Percentiles rank a stretch among this genome's conserved stretches.
Evolutionary conservation across 2,329 filamentous ascomycete genomes (phyloP).

Genomic region (Cercospora janseana): DNA sequence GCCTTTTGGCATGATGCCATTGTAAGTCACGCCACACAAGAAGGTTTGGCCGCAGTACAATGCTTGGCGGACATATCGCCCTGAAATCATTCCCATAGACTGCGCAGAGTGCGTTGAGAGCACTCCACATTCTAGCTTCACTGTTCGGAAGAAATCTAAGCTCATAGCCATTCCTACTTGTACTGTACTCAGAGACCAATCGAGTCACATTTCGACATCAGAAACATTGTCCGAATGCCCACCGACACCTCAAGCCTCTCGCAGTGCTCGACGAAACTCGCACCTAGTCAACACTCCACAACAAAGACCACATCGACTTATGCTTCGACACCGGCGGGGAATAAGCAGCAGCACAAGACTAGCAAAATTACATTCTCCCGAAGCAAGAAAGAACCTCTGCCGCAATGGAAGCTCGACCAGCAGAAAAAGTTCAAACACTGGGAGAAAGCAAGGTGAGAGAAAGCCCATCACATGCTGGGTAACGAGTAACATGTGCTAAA

Average conservation of each 20-base stretch:
- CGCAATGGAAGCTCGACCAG: conserved; percentile 6
- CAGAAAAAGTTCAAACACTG: conserved; percentile 9
- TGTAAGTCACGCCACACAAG: no score
- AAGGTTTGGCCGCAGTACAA: no score
- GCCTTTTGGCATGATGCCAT: no score
- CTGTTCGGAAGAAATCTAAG: no score
- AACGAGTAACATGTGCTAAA: neutral
- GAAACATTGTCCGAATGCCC: neutral
- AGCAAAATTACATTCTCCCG: neutral
- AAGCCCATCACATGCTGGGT: neutral
- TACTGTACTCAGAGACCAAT: neutral
- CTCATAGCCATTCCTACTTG: no score
- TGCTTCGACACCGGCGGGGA: no score
- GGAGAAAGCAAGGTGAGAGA: conserved; percentile 9
- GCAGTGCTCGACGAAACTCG: conserved; percentile 2
- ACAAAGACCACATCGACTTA: no score
- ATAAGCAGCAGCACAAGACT: neutral
- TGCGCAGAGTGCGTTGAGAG: no score
- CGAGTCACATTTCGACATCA: neutral
- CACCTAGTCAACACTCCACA: no score
- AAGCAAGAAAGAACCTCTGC: neutral
- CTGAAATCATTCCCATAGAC: no score
- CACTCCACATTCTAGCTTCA: no score
- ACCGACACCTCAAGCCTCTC: conserved; percentile 3
- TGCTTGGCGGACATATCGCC: no score